Evolutionary conservation across 768 basidiomycete genomes (phyloP).

Genomic region (Coprinellus micaceus): DNA sequence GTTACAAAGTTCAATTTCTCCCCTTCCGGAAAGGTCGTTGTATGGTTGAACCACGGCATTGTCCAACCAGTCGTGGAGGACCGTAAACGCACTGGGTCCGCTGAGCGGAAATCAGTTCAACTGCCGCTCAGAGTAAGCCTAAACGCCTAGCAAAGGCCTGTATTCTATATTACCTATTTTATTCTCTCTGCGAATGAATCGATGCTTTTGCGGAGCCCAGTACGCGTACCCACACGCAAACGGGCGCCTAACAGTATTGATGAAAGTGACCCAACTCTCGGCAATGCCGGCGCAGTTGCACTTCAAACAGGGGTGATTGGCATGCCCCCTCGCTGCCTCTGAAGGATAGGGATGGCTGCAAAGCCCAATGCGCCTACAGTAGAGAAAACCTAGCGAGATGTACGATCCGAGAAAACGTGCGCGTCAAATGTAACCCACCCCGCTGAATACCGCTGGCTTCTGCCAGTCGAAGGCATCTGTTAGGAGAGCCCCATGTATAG

Average conservation of each 20-base stretch:
- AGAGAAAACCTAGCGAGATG: not conserved
- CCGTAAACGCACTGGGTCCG: not conserved
- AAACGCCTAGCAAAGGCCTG: not conserved
- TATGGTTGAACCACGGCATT: constrained; percentile 25
- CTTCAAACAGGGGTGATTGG: too few species aligned
- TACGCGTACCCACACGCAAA: too few species aligned
- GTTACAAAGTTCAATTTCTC: constrained; percentile 21
- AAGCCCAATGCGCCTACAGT: not conserved
- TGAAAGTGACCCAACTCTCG: too few species aligned
- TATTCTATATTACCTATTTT: not conserved
- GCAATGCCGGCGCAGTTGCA: too few species aligned
- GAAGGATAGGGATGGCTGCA: too few species aligned
- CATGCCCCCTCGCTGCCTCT: too few species aligned
- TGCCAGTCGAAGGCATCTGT: constrained; percentile 12
- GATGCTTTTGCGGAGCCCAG: too few species aligned
- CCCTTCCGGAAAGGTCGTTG: constrained; percentile 19
- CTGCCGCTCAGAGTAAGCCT: not conserved
- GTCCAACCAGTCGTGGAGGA: constrained; percentile 17
- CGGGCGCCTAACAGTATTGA: too few species aligned
- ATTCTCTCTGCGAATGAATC: not conserved
- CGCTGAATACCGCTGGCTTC: constrained; percentile 15
- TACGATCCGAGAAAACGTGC: not conserved
- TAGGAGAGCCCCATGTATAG: constrained; percentile 14
- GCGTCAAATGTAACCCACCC: constrained; percentile 1
- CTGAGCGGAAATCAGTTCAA: not conserved